Base-by-base conservation (phyloP, 2,329 filamentous ascomycete genomes). In the Aureobasidium subglaciale region DNA sequence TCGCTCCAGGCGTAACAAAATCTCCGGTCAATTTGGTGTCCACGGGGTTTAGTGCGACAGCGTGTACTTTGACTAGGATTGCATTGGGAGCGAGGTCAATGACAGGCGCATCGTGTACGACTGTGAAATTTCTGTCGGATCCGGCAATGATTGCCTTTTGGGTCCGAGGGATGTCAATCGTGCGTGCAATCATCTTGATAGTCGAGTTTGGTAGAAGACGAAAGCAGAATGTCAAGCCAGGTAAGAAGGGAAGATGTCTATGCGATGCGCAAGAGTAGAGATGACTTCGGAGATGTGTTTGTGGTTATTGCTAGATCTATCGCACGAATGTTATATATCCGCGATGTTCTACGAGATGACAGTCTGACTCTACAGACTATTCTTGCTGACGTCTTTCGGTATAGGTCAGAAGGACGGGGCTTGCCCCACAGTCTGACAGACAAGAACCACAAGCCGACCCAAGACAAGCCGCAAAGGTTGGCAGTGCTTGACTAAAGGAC, bases 21-120 rank as follows among this genome's bases (percentile, higher is more conserved):
- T 59, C 59, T 13, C 65, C 63, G 37, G 63, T 45, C 59, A 68
- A 65, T 55, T 74, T 74, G 35, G 60, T 60, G 56, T 74, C 72
- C 45, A 56, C 57, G 1, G 70, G 71, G 59, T 72, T 73, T 29
- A 74, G 42, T 15, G 68, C 69, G 1, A 73, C 66, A 1, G 67
- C 16, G 55, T 38, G 22, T 3, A 32, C 29, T 25, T 48, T 48
- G 41, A 56, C 16, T 8, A 56, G 22, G 53, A 56, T 41, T 16
- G 42, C 37, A 27, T 56, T 48, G 4, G 53, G 24, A 4, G 22
- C 25, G 15, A 56, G 42, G 15, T 30, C 10, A 6, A 27, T 35
- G 16, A 48, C 38, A 18, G 32, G 22, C 18, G 24, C 24, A 25
- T 37, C 29, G 32, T 48, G 20, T 3, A 27, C 22, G 8, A 56